Conservation (phyloP, 257 asterid genomes). For the Forsythia suspensa region DNA sequence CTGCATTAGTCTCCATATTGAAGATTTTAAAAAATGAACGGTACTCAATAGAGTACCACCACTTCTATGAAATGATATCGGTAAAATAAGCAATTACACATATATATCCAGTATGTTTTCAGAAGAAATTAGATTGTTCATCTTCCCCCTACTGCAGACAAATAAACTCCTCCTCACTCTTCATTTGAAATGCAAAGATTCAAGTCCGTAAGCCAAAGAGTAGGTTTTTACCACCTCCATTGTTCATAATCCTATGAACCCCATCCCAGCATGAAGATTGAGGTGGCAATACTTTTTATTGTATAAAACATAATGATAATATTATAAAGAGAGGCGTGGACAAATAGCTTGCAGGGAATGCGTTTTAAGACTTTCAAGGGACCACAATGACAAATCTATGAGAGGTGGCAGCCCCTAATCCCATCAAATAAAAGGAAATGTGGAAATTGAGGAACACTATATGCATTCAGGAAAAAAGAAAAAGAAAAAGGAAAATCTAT, state of each 20-base stretch:
- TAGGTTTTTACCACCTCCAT: neutral
- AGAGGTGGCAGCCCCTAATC: neutral
- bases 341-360: neutral
- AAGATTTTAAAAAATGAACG: neutral
- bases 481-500: no score
- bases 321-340: neutral
- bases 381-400: no score
- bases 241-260: no score
- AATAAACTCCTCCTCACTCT: neutral
- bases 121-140: neutral
- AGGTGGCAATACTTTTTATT: neutral
- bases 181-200: neutral
- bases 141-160: neutral
- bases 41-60: neutral
- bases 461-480: neutral
- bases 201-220: neutral
- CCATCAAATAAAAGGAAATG: neutral
- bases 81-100: neutral
- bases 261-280: neutral
- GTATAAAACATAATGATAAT: neutral
- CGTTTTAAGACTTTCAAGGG: no score
- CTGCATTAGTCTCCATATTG: constrained; percentile 23
- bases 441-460: neutral
- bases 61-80: neutral
- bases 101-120: neutral